Evolutionary conservation across 2,329 filamentous ascomycete species (phyloP), one percentile per base, ranked within the genome.

Genomic region (Fonsecaea nubica): DNA sequence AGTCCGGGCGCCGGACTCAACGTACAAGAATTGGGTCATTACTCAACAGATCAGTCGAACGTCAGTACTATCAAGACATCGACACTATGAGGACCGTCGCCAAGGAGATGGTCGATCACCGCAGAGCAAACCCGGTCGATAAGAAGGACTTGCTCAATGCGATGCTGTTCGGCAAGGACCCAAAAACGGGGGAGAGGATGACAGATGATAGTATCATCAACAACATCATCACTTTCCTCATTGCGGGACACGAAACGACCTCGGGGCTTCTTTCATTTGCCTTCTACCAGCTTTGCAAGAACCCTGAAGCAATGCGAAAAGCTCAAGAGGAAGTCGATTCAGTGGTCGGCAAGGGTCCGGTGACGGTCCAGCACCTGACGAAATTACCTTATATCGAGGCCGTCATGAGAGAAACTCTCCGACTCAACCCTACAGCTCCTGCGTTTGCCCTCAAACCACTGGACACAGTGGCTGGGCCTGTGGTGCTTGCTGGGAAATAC

Each of bases 301-400:
- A 89, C 71, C 89, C 89, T 0, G 81, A 83, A 1, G 80, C 82
- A 1, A 87, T 89, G 67, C 78, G 78, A 42, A 87, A 87, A 68
- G 88, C 88, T 0, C 89, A 89, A 69, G 76, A 87, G 66, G 90
- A 93, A 73, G 87, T 92, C 6, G 90, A 92, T 72, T 72, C 78
- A 0, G 87, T 92, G 1, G 76, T 90, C 54, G 86, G 84, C 3
- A 87, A 83, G 61, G 78, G 82, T 18, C 77, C 80, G 0, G 76
- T 81, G 8, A 80, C 81, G 3, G 73, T 90, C 2, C 77, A 80
- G 21, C 88, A 91, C 71, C 77, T 92, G 58, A 80, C 81, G 18
- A 87, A 88, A 72, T 80, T 93, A 2, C 83, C 85, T 0, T 93
- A 92, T 71, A 83, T 91, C 59, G 82, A 85, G 30, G 90, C 87